These are phyloP conservation scores for Saprolegnia parasitica DNA, from an alignment of 352 stramenopile species.

Conservation along the genomic window DNA sequence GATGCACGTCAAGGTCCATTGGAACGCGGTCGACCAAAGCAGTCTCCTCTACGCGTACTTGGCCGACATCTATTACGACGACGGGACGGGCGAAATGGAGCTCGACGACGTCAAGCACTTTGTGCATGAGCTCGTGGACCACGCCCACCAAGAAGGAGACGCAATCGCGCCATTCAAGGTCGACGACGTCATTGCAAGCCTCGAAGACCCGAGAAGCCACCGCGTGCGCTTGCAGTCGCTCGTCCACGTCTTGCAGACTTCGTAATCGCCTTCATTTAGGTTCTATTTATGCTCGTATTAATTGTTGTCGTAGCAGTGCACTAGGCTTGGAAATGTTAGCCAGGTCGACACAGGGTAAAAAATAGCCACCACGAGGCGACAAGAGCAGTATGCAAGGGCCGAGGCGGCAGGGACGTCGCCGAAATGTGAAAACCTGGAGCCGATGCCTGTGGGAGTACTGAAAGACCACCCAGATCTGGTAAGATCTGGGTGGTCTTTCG, in stretches of 20 bases:
- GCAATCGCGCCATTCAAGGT: not conserved
- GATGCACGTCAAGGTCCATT: not conserved
- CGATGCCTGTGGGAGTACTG: no score
- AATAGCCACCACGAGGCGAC: no score
- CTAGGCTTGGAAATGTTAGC: no score
- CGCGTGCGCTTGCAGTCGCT: conserved; percentile 7
- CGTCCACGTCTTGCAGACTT: not conserved
- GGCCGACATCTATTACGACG: not conserved
- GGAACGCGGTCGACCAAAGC: not conserved
- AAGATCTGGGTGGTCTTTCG: no score
- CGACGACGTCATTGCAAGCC: conserved; percentile 1
- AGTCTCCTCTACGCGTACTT: conserved; percentile 2
- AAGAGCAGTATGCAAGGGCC: no score
- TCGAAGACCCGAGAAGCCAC: conserved; percentile 3
- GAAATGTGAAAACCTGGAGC: no score
- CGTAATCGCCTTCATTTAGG: no score
- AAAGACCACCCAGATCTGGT: no score
- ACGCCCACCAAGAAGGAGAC: not conserved
- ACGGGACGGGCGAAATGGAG: not conserved
- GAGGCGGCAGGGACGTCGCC: no score
- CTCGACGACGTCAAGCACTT: not conserved
- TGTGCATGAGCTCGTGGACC: not conserved
- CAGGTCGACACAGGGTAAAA: no score
- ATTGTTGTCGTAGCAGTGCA: no score
- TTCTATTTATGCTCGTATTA: no score